Evolutionary conservation across 2,329 filamentous ascomycete genomes (phyloP), one percentile per base, ranked within the genome.

Genomic region (Plenodomus tracheiphilus): DNA sequence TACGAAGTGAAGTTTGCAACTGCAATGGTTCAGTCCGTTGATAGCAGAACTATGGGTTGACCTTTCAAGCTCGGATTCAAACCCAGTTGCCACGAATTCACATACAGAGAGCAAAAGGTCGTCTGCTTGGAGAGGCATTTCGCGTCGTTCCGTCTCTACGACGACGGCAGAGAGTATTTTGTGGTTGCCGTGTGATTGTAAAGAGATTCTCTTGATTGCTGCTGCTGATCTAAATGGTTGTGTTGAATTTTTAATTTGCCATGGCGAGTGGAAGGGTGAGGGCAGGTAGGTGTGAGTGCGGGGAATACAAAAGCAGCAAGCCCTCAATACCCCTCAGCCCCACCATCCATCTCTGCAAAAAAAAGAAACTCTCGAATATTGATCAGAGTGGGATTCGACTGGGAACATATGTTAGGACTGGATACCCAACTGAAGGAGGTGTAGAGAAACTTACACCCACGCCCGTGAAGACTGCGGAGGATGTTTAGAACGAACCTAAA

Each of bases 1-100:
- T 72, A 47, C 68, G 70, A 18, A 72, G 60, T 6, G 68, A 71
- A 4, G 64, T 62, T 41, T 71, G 57, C 7, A 72, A 61, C 69
- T 72, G 36, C 32, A 19, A 3, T 4, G 18, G 37, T n/a, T 56
- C 43, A 47, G 30, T 43, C 2, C 4, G 16, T 18, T 37, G 4
- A 32, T 15, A 5, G n/a, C n/a, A n/a, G n/a, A n/a, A n/a, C n/a
- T n/a, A n/a, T n/a, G n/a, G n/a, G n/a, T n/a, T n/a, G n/a, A n/a
- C n/a, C n/a, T n/a, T n/a, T n/a, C n/a, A n/a, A n/a, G n/a, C 22
- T 25, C 22, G 22, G 22, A 5, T 6, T 25, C 6, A 10, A 25
- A 25, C 10, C 22, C 10, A n/a, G 22, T 25, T 25, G 22, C 5
- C 22, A 11, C 28, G 10, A 13, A 18, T 10, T 13, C 15, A 61